A percentile compares a stretch with the other conserved stretches of the same genome.
Evolutionary conservation across 768 basidiomycete species (phyloP).

Genomic region (Cystobasidium ongulense): DNA sequence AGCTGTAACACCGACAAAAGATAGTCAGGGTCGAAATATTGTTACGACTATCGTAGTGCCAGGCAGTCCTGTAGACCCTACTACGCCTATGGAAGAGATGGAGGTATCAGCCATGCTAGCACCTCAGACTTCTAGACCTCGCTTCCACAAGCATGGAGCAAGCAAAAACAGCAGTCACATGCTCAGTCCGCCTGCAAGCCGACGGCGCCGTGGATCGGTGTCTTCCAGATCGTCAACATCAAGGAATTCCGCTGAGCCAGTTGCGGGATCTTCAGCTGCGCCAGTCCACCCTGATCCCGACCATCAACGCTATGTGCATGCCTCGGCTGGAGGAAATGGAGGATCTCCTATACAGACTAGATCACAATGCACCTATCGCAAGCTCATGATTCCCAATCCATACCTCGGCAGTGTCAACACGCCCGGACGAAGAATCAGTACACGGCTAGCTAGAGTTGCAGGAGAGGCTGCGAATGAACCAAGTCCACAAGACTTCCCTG

Average conservation of each 20-base stretch:
- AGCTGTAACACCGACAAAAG: background rate
- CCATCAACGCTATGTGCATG: background rate
- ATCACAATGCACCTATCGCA: constrained; percentile 31
- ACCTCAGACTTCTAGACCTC: background rate
- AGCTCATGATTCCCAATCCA: constrained; percentile 16
- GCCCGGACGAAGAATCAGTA: constrained; percentile 4
- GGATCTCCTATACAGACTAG: constrained; percentile 22
- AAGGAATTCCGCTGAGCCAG: background rate
- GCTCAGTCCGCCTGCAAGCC: background rate
- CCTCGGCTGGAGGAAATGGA: background rate
- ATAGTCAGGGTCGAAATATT: background rate
- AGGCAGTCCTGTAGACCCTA: background rate
- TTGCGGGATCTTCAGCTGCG: constrained; percentile 12
- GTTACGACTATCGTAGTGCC: background rate
- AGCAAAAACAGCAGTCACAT: background rate
- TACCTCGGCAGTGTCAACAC: background rate
- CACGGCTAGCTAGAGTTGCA: constrained; percentile 3
- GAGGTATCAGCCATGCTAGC: constrained; percentile 15
- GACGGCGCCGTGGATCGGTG: background rate
- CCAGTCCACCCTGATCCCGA: background rate
- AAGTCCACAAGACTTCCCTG: background rate
- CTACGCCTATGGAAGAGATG: constrained; percentile 13
- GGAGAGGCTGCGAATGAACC: background rate
- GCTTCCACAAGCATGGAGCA: constrained; percentile 15
- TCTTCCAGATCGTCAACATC: background rate